A percentile compares a stretch with the other conserved stretches of the same genome.
These are phyloP conservation scores for Botryosphaeria dothidea DNA, from an alignment of 2,329 filamentous ascomycete species.

Conservation along the genomic window DNA sequence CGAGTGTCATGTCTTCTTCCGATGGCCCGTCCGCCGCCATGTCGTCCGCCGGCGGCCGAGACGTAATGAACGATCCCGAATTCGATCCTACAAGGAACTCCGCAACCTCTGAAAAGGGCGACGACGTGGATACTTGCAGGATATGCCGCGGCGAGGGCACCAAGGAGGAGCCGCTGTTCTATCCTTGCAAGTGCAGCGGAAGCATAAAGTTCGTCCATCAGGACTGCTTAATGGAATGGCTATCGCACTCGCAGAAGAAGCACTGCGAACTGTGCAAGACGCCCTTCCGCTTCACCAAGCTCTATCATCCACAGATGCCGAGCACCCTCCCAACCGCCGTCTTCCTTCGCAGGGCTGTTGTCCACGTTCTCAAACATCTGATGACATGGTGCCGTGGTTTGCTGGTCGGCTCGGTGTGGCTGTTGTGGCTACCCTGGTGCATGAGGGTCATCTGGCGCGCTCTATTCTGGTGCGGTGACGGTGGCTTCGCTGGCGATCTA, in stretches of 20 bases:
- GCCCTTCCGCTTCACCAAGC: conserved; percentile 94
- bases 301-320: conserved; percentile 95
- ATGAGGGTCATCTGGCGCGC: conserved; percentile 92
- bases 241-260: conserved; percentile 98
- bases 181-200: conserved; percentile 97
- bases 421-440: conserved; percentile 82
- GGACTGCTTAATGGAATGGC: conserved; percentile 97
- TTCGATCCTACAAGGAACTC: conserved; percentile 43
- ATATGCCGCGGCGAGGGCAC: conserved; percentile 93
- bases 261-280: conserved; percentile 99
- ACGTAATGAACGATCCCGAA: conserved; percentile 60
- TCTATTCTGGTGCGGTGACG: conserved; percentile 90
- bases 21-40: not conserved
- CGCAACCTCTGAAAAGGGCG: conserved; percentile 31
- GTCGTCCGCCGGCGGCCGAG: conserved; percentile 24
- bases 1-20: conserved; percentile 9
- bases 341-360: conserved; percentile 75
- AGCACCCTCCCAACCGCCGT: conserved; percentile 75
- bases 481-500: conserved; percentile 60
- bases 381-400: conserved; percentile 76
- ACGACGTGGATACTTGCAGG: conserved; percentile 82
- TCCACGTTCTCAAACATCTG: conserved; percentile 71
- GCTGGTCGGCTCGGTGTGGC: conserved; percentile 83
- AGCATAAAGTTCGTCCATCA: conserved; percentile 99
- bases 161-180: conserved; percentile 82